Evolutionary conservation across 1,139 yeast species (phyloP).

Genomic region (Pneumocystis jirovecii): DNA sequence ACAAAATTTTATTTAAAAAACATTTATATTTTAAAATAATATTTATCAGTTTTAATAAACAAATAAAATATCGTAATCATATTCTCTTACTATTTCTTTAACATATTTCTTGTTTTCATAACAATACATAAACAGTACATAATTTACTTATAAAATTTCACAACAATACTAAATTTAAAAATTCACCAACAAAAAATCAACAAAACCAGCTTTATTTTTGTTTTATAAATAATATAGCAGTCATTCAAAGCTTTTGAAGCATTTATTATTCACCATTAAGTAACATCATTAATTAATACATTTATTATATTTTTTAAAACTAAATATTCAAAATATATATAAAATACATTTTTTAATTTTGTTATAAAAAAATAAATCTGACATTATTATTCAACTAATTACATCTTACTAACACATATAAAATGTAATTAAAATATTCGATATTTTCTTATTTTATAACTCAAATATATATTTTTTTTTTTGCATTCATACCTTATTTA

Average conservation of each 20-base stretch:
- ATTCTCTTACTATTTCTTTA: neutral
- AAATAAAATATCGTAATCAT: neutral
- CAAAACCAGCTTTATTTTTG: neutral
- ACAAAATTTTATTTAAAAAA: neutral
- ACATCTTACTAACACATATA: neutral
- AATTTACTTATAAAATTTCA: neutral
- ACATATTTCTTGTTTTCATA: neutral
- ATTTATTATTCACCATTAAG: neutral
- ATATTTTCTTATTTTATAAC: too few species aligned
- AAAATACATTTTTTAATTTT: neutral
- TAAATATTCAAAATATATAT: too few species aligned
- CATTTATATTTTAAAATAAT: neutral
- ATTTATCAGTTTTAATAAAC: neutral
- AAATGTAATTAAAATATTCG: neutral
- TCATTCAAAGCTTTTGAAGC: neutral
- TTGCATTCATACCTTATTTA: too few species aligned
- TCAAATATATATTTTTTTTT: too few species aligned
- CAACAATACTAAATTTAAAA: neutral
- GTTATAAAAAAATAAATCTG: neutral
- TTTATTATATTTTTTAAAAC: too few species aligned
- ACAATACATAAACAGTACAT: neutral
- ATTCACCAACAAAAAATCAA: neutral
- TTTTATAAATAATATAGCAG: neutral
- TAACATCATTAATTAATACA: neutral
- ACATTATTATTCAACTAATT: neutral